A percentile compares a stretch with the other conserved stretches of the same genome.
Conservation (phyloP, 1,284 basidiomycete species). For the Amylostereum areolatum region DNA sequence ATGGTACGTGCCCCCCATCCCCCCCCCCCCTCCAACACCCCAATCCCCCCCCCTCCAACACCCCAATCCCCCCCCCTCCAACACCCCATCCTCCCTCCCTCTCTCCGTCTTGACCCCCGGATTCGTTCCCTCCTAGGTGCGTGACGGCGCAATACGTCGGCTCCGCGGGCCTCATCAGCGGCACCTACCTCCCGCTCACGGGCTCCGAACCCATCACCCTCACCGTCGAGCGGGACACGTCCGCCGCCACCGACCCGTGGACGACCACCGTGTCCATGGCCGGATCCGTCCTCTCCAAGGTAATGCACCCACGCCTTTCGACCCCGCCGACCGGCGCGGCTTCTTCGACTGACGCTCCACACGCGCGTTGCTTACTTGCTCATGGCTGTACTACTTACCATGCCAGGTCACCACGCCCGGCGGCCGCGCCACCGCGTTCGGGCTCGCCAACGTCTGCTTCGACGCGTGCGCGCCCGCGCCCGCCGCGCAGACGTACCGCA, state of each 20-base stretch:
- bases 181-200: background rate
- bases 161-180: background rate
- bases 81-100: background rate
- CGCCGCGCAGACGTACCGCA: slow-evolving; percentile 9
- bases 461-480: slow-evolving; percentile 6
- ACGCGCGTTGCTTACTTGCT: background rate
- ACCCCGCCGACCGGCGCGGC: no score
- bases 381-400: background rate
- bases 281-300: background rate
- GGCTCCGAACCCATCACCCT: background rate
- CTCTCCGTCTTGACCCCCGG: no score
- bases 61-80: no score
- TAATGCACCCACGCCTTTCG: no score
- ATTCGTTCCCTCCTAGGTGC: no score
- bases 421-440: slow-evolving; percentile 6
- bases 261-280: background rate
- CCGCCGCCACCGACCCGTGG: background rate
- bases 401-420: background rate
- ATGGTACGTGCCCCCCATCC: background rate
- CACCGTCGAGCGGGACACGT: no score
- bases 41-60: background rate
- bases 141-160: slow-evolving; percentile 3
- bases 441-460: slow-evolving; percentile 10
- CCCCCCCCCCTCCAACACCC: background rate
- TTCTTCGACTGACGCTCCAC: no score